Conservation (phyloP, 2,329 filamentous ascomycete genomes). For the Botryotinia narcissicola region DNA sequence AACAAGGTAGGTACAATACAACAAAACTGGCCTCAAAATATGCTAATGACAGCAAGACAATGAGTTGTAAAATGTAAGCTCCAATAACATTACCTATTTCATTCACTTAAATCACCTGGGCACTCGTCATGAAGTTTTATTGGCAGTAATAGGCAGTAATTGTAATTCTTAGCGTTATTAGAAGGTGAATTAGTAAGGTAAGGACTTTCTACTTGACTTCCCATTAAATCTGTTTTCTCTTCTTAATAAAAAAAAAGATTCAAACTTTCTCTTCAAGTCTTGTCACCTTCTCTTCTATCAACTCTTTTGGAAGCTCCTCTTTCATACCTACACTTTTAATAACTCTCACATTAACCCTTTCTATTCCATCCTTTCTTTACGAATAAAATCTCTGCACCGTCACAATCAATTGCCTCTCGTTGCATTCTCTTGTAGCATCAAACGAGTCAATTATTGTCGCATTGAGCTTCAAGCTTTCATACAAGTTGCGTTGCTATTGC, state of each 20-base stretch:
- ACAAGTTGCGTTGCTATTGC: slow-evolving; percentile 4
- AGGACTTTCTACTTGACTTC: neutral
- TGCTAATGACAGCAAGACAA: neutral
- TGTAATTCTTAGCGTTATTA: neutral
- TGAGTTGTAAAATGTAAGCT: neutral
- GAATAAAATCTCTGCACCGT: neutral
- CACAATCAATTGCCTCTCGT: neutral
- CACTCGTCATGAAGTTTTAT: neutral
- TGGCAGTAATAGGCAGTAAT: neutral
- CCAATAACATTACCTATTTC: neutral
- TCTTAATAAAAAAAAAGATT: neutral
- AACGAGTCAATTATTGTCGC: neutral
- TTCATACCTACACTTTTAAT: neutral
- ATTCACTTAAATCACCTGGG: neutral
- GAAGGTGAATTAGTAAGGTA: neutral
- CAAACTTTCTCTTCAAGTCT: neutral
- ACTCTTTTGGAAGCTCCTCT: neutral
- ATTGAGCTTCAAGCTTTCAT: slow-evolving; percentile 10
- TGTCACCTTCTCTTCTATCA: neutral
- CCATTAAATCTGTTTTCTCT: too few relatives aligned
- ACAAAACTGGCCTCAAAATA: neutral
- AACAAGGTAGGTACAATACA: neutral
- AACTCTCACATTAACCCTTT: neutral
- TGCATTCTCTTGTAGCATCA: slow-evolving; percentile 14
- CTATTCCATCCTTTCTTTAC: neutral